A percentile compares a stretch with the other conserved stretches of the same genome.
Conservation (phyloP, 345 rosid genomes). For the Barbarea vulgaris region DNA sequence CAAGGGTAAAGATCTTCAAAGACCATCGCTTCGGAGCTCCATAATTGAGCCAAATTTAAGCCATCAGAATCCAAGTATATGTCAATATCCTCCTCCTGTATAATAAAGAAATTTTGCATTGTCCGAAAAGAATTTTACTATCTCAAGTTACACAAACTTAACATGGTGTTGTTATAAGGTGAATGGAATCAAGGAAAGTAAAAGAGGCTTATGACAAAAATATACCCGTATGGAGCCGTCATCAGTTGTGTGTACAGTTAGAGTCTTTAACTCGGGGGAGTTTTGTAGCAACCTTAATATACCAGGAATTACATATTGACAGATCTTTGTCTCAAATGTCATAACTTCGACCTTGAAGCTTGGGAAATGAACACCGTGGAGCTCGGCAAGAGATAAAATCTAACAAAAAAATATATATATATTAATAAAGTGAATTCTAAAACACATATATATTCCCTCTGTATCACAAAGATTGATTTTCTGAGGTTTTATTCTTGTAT, state of each 20-base stretch:
- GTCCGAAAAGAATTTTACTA: too few species aligned
- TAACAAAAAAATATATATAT: not conserved
- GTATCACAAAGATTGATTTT: too few species aligned
- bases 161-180: too few species aligned
- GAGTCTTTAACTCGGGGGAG: constrained; percentile 28
- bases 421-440: not conserved
- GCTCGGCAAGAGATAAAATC: constrained; percentile 11
- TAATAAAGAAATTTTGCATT: too few species aligned
- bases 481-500: too few species aligned
- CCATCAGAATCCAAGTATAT: too few species aligned
- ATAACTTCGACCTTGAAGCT: constrained; percentile 6
- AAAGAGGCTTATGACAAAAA: not conserved
- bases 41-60: too few species aligned
- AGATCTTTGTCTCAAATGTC: constrained; percentile 3
- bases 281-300: constrained; percentile 23
- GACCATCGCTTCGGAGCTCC: not conserved
- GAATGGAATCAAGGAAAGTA: too few species aligned
- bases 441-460: too few species aligned
- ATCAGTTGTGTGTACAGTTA: not conserved
- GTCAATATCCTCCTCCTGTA: not conserved
- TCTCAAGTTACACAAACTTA: too few species aligned
- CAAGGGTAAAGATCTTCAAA: too few species aligned
- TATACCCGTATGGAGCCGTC: not conserved
- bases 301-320: constrained; percentile 21
- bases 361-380: not conserved